phyloP scores from a whole-genome alignment of 208 protist genomes.

The Phytomonas francai region DNA sequence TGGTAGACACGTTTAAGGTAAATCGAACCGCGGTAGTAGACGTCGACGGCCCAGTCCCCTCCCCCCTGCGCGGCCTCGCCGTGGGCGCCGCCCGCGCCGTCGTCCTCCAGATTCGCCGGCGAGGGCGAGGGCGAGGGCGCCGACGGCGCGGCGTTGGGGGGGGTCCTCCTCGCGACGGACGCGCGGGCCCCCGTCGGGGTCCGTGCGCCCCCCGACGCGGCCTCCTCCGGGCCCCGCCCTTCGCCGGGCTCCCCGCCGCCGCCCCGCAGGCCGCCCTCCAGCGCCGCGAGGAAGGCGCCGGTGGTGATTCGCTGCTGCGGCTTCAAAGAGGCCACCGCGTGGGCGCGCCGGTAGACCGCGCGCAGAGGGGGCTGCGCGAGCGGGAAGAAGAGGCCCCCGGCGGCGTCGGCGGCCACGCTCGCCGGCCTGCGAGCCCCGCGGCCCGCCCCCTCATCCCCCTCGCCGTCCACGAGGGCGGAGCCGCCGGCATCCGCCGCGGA shows the following conservation, averaged over 20 bases:
- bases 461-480: too few species aligned
- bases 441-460: too few species aligned
- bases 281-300: not conserved
- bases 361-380: constrained; percentile 42
- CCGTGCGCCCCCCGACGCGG: not conserved
- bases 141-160: not conserved
- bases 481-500: too few species aligned
- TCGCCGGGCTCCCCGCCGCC: not conserved
- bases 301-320: constrained; percentile 38
- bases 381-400: constrained; percentile 6
- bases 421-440: too few species aligned
- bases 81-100: constrained; percentile 8
- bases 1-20: constrained; percentile 28
- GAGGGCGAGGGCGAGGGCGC: not conserved
- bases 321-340: constrained; percentile 38
- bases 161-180: not conserved
- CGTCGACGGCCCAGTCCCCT: constrained; percentile 17
- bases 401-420: constrained; percentile 1
- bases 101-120: constrained; percentile 2
- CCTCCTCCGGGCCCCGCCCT: not conserved
- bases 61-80: not conserved
- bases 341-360: constrained; percentile 42
- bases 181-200: not conserved
- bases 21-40: constrained; percentile 20
- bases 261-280: not conserved